A percentile compares a stretch with the other conserved stretches of the same genome.
phyloP scores from a whole-genome alignment of 2,329 filamentous ascomycete species.

The Dactylellina drechsleri region DNA sequence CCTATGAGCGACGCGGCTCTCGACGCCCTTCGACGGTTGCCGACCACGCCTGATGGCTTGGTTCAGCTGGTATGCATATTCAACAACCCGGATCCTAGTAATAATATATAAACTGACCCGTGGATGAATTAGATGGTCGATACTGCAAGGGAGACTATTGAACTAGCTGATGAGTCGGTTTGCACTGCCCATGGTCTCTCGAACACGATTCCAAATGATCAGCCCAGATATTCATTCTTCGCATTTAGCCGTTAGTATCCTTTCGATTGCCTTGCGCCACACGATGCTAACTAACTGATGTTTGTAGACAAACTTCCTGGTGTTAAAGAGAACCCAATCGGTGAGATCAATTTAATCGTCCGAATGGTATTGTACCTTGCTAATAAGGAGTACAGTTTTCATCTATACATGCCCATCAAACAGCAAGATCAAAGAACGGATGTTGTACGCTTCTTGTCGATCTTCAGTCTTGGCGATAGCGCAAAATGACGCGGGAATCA shows the following conservation, averaged over 20 bases:
- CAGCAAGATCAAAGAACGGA: constrained; percentile 81
- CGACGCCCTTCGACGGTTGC: constrained; percentile 71
- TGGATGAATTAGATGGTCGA: constrained; percentile 72
- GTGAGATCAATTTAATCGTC: constrained; percentile 32
- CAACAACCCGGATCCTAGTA: background rate
- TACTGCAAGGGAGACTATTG: constrained; percentile 73
- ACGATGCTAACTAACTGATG: background rate
- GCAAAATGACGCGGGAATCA: constrained; percentile 72
- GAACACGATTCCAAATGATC: constrained; percentile 70
- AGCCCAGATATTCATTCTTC: constrained; percentile 83
- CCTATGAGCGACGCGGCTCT: constrained; percentile 72
- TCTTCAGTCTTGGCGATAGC: constrained; percentile 72
- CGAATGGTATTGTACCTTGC: background rate
- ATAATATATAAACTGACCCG: too few relatives aligned
- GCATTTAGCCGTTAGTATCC: constrained; percentile 65
- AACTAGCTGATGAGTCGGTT: constrained; percentile 68
- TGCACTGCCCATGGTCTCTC: constrained; percentile 70
- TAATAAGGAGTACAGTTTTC: constrained; percentile 67
- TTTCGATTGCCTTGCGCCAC: constrained; percentile 3
- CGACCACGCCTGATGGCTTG: constrained; percentile 66
- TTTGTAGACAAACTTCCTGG: constrained; percentile 67
- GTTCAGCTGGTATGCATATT: constrained; percentile 72
- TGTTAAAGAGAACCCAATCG: constrained; percentile 68
- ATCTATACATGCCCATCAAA: constrained; percentile 81
- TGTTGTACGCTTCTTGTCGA: constrained; percentile 77